These are phyloP conservation scores for Asterophora lycoperdoides DNA, from an alignment of 768 basidiomycete species.

Conservation along the genomic window DNA sequence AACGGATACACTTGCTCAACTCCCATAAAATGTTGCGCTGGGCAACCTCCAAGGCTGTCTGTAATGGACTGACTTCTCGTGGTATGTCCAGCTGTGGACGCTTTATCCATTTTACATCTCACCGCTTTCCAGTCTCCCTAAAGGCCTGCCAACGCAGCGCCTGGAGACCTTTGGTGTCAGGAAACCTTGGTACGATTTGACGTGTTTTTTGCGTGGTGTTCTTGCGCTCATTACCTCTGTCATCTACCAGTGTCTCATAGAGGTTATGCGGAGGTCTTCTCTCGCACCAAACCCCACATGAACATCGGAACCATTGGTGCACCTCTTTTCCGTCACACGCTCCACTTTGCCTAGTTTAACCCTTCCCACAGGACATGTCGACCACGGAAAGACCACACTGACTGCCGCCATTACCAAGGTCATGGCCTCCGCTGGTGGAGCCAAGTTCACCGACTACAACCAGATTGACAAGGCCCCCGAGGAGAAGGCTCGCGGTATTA, in stretches of 20 bases:
- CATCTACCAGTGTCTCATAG: conserved; percentile 44
- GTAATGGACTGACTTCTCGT: conserved; percentile 42
- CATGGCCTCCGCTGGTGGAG: conserved; percentile 69
- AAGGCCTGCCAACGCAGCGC: conserved; percentile 35
- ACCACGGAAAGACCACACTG: conserved; percentile 97
- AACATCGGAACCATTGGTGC: conserved; percentile 92
- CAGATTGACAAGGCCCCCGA: conserved; percentile 99
- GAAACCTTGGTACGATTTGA: conserved; percentile 26
- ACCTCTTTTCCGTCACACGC: conserved; percentile 18
- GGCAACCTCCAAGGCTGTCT: conserved; percentile 46
- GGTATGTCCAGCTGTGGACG: conserved; percentile 28
- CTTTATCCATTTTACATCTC: background rate
- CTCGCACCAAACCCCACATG: conserved; percentile 84
- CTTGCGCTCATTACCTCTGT: background rate
- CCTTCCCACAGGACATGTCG: conserved; percentile 70
- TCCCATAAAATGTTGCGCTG: conserved; percentile 45
- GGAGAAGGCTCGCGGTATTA: conserved; percentile 99
- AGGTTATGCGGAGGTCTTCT: conserved; percentile 76
- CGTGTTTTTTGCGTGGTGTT: conserved; percentile 4
- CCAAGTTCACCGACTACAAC: conserved; percentile 90
- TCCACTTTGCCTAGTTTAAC: background rate
- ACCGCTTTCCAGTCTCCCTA: conserved; percentile 18
- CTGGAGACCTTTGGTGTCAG: conserved; percentile 22
- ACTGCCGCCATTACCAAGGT: conserved; percentile 96
- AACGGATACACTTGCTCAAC: conserved; percentile 10